Conservation (phyloP, 176 grass and related monocot genomes). For the Phyllostachys edulis region DNA sequence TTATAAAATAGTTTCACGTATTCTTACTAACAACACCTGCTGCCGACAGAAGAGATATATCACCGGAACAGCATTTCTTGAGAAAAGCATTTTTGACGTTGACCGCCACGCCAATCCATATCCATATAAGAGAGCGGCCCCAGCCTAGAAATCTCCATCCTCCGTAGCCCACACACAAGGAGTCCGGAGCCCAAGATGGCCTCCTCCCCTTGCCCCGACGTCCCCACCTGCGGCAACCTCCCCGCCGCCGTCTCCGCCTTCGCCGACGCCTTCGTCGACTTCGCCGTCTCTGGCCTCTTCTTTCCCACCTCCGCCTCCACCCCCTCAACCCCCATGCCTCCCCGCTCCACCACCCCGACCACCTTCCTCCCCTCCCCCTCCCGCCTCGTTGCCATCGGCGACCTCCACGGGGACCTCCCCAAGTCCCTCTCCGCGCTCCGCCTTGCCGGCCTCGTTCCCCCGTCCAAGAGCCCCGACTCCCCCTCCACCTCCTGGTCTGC, state of each 20-base stretch:
- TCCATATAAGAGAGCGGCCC: background rate
- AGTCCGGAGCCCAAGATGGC: background rate
- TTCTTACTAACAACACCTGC: too few relatives aligned
- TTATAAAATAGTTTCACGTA: too few relatives aligned
- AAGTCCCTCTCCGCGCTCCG: conserved; percentile 75
- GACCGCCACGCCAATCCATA: background rate
- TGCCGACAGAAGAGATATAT: too few relatives aligned
- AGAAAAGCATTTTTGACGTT: background rate
- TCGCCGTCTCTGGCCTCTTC: conserved; percentile 70
- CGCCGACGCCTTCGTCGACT: conserved; percentile 81
- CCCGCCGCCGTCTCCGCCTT: conserved; percentile 73
- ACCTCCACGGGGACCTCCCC: conserved; percentile 84
- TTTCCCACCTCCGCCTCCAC: conserved; percentile 32
- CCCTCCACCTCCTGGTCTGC: conserved; percentile 54
- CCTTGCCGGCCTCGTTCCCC: conserved; percentile 58
- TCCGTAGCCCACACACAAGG: background rate
- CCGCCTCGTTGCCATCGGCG: conserved; percentile 82
- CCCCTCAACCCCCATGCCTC: background rate
- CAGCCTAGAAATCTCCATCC: background rate
- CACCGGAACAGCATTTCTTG: too few relatives aligned
- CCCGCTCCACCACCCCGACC: background rate
- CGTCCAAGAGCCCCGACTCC: background rate
- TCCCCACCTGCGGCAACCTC: conserved; percentile 54
- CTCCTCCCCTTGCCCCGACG: conserved; percentile 17
- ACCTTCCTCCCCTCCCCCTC: conserved; percentile 54